A percentile compares a stretch with the other conserved stretches of the same genome.
Evolutionary conservation across 78 protist species (phyloP).

Genomic region (Emiliania huxleyi): DNA sequence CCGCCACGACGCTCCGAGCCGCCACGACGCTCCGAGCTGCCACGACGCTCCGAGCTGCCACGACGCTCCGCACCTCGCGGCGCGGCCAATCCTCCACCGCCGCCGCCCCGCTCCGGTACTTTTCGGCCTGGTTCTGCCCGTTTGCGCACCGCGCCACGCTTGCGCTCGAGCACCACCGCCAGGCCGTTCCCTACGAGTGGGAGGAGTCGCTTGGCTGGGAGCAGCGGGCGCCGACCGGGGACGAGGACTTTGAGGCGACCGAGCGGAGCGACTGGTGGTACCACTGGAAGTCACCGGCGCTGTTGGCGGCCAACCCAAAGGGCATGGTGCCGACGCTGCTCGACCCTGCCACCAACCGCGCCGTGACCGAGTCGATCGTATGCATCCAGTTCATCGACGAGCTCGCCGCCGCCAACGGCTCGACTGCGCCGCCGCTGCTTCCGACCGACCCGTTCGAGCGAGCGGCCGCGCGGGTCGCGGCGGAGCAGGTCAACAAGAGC

Average conservation of each 20-base stretch:
- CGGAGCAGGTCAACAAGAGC: background rate
- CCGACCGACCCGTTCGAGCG: background rate
- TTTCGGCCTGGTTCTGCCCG: constrained; percentile 26
- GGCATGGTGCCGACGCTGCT: constrained; percentile 11
- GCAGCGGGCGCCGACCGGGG: background rate
- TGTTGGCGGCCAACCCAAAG: background rate
- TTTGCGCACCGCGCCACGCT: constrained; percentile 18
- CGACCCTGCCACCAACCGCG: background rate
- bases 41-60: too few relatives aligned
- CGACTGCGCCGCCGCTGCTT: background rate
- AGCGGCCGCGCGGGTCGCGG: background rate
- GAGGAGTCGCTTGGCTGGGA: constrained; percentile 31
- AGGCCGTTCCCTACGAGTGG: background rate
- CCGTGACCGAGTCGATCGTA: background rate
- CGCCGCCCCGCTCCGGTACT: too few relatives aligned
- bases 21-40: too few relatives aligned
- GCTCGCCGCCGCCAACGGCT: background rate
- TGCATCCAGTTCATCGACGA: background rate
- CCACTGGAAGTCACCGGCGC: constrained; percentile 18
- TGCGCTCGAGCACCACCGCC: background rate
- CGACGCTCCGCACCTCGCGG: too few relatives aligned
- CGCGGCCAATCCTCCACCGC: too few relatives aligned
- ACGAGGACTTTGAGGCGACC: background rate
- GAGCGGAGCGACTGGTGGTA: background rate
- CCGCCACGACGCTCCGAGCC: too few relatives aligned